Percentiles rank a stretch among this genome's conserved stretches.
Evolutionary conservation across 2,329 filamentous ascomycete genomes (phyloP).

Genomic region (Arthrinium phaeospermum): DNA sequence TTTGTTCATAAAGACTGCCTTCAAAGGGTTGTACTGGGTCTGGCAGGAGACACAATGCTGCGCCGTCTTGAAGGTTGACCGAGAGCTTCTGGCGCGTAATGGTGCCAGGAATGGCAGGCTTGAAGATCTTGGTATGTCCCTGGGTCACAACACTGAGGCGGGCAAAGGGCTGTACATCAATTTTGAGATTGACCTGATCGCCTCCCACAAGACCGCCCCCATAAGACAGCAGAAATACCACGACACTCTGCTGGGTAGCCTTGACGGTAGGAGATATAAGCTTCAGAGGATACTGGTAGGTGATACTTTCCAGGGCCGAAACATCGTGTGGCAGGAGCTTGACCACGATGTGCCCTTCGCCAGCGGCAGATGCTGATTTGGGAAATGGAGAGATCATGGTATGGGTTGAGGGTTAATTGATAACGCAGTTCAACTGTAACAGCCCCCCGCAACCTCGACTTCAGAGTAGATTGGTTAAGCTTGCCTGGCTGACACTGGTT

Average conservation of each 20-base stretch:
- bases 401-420: neutral
- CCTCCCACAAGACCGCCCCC: slow-evolving; percentile 91
- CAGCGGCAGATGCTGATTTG: slow-evolving; percentile 73
- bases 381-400: slow-evolving; percentile 74
- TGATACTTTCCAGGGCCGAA: slow-evolving; percentile 75
- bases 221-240: slow-evolving; percentile 91
- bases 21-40: slow-evolving; percentile 94
- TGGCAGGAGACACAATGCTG: slow-evolving; percentile 72
- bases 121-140: slow-evolving; percentile 96
- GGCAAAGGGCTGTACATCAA: slow-evolving; percentile 68
- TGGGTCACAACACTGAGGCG: slow-evolving; percentile 72
- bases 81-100: slow-evolving; percentile 64
- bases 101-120: slow-evolving; percentile 64
- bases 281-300: slow-evolving; percentile 94
- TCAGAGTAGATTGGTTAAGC: too few species aligned
- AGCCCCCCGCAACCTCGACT: neutral
- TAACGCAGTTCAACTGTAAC: neutral
- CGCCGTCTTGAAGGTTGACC: slow-evolving; percentile 55
- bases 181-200: slow-evolving; percentile 76
- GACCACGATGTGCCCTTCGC: slow-evolving; percentile 79
- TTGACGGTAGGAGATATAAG: slow-evolving; percentile 81
- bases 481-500: neutral
- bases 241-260: slow-evolving; percentile 68
- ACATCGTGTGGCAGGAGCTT: slow-evolving; percentile 72
- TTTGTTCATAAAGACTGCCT: slow-evolving; percentile 82